Evolutionary conservation across 768 basidiomycete species (phyloP), one percentile per base, ranked within the genome.

Genomic region (Leccinellum albellum): DNA sequence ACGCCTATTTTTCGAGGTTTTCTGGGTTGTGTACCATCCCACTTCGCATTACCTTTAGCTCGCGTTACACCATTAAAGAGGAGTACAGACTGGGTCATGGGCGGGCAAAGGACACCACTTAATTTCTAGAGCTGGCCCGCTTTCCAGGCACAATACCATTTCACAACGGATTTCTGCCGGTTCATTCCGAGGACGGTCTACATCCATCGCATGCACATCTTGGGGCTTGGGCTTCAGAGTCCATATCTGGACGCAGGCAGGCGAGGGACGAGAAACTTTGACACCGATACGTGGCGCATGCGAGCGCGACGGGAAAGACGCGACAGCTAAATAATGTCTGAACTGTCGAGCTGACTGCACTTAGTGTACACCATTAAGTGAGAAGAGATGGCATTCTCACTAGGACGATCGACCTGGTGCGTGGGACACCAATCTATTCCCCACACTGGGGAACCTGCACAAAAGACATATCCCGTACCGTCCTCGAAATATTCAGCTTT

Each of bases 61-160:
- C 28, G 50, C 8, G 54, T 50, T 1, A 44, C 6, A 4, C 1
- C 6, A 17, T 17, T 2, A 42, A 45, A 29, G 45, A 23, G 6
- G 17, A 46, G 55, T 57, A 73, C 78, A 56, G 49, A 80, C 78
- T 14, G 69, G 48, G 55, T 92, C 91, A 62, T 91, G 83, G 17
- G 88, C 84, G 1, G 94, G 94, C 28, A 94, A 69, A 3, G 96
- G 96, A 70, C 95, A 95, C 95, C 96, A 98, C 72, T 88, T 93
- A 14, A 95, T 68, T 50, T 91, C 88, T 61, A 85, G 82, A 3
- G 86, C 89, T 4, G 89, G 82, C 0, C 95, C 94, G 20, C 79
- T 77, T n/a, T 94, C 87, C 9, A 93, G 61, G 59, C 94, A 95
- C 1, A 98, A 65, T 2, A 94, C 86, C 79, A 97, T 79, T 67